A percentile compares a stretch with the other conserved stretches of the same genome.
These are phyloP conservation scores for Irpex lacteus DNA, from an alignment of 1,284 basidiomycete species.

Conservation along the genomic window DNA sequence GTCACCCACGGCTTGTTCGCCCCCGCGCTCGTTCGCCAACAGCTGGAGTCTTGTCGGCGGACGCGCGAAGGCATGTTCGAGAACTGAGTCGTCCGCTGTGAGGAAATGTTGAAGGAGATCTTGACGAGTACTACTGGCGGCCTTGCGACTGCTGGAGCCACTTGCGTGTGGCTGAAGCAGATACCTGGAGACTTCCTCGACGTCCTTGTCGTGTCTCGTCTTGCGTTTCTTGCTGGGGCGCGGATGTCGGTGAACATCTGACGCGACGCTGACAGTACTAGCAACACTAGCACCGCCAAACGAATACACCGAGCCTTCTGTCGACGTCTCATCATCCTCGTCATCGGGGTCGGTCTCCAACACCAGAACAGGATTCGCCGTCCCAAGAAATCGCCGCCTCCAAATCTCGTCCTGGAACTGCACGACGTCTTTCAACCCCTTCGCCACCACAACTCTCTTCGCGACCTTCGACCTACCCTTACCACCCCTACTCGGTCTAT, in stretches of 20 bases:
- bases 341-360: constrained; percentile 37
- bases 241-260: not conserved
- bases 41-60: constrained; percentile 63
- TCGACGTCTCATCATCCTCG: constrained; percentile 24
- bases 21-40: constrained; percentile 48
- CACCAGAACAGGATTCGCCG: constrained; percentile 33
- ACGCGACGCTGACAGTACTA: not conserved
- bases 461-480: constrained; percentile 45
- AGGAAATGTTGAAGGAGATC: constrained; percentile 45
- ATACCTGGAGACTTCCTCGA: constrained; percentile 49
- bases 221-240: constrained; percentile 38
- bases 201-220: constrained; percentile 33
- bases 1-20: constrained; percentile 35
- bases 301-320: constrained; percentile 8
- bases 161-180: constrained; percentile 46
- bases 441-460: constrained; percentile 60
- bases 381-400: constrained; percentile 36
- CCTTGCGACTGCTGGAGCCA: constrained; percentile 18
- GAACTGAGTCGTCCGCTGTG: constrained; percentile 38
- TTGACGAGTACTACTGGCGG: not conserved
- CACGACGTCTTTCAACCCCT: constrained; percentile 64
- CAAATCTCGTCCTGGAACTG: constrained; percentile 62
- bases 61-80: constrained; percentile 25
- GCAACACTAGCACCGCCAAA: constrained; percentile 15
- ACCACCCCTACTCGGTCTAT: constrained; percentile 24